phyloP scores from a whole-genome alignment of 192 early-diverging fungal genomes.

The Coemansia sp. region DNA sequence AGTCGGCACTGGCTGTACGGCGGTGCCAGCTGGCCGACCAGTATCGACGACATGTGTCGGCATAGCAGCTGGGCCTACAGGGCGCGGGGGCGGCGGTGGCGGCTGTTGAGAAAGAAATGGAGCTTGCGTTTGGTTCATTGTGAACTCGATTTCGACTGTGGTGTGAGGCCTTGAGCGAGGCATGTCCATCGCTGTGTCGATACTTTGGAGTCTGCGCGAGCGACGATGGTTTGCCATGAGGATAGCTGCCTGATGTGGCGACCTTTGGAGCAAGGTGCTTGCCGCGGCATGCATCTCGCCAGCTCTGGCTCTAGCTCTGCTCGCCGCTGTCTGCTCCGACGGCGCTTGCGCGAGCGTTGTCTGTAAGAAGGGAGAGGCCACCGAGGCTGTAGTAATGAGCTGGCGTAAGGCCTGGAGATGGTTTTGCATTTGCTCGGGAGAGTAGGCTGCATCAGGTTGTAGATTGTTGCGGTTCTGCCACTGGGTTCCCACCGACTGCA shows the following conservation, averaged over 20 bases:
- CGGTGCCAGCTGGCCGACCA: neutral
- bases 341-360: conserved; percentile 5
- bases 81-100: neutral
- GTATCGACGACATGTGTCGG: neutral
- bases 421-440: conserved; percentile 15
- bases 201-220: neutral
- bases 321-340: conserved; percentile 1
- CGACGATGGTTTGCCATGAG: neutral
- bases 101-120: neutral
- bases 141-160: neutral
- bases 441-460: neutral
- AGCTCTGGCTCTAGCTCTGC: neutral
- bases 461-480: conserved; percentile 17
- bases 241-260: neutral
- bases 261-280: neutral
- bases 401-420: conserved; percentile 15
- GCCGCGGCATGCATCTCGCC: neutral
- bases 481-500: conserved; percentile 29
- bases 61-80: neutral
- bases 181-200: neutral
- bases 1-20: neutral
- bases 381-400: conserved; percentile 13
- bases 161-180: neutral
- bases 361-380: conserved; percentile 33
- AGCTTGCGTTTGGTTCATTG: neutral